phyloP scores from a whole-genome alignment of 306 rosid species.

The Coriaria nepalensis region DNA sequence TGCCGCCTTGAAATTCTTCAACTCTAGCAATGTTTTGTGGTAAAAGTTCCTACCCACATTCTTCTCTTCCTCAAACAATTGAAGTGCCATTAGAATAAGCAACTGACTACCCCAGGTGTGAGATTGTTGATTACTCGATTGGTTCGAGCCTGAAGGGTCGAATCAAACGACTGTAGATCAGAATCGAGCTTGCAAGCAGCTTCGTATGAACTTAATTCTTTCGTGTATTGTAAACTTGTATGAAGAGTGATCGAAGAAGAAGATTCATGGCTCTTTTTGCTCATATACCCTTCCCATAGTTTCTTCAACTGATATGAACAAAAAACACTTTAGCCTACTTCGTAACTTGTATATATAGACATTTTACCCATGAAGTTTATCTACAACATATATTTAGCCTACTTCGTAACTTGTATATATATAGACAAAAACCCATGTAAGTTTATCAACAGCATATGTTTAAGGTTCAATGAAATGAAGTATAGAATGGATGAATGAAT shows the following conservation, averaged over 20 bases:
- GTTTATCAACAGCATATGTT: slow-evolving; percentile 12
- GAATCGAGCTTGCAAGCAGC: slow-evolving; percentile 70
- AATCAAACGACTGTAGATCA: slow-evolving; percentile 65
- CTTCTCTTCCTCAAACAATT: slow-evolving; percentile 62
- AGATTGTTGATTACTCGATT: slow-evolving; percentile 65
- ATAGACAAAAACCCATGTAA: slow-evolving; percentile 16
- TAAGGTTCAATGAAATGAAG: no score
- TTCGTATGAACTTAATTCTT: slow-evolving; percentile 60
- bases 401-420: no score
- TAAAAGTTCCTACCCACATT: slow-evolving; percentile 26
- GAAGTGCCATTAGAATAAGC: slow-evolving; percentile 66
- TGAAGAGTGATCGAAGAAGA: slow-evolving; percentile 26
- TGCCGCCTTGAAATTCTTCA: slow-evolving; percentile 59
- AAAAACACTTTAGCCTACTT: neutral
- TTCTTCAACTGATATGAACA: slow-evolving; percentile 17
- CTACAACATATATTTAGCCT: slow-evolving; percentile 5
- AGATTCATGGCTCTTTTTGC: slow-evolving; percentile 49
- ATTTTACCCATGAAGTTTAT: slow-evolving; percentile 21
- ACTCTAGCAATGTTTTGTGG: slow-evolving; percentile 40
- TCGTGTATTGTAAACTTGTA: slow-evolving; percentile 35
- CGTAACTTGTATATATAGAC: neutral
- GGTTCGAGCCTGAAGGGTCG: slow-evolving; percentile 57
- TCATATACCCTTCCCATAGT: slow-evolving; percentile 70
- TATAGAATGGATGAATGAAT: neutral
- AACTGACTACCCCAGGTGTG: slow-evolving; percentile 62